Base-by-base conservation (phyloP, 2,329 filamentous ascomycete genomes). In the Colletotrichum tropicicola region DNA sequence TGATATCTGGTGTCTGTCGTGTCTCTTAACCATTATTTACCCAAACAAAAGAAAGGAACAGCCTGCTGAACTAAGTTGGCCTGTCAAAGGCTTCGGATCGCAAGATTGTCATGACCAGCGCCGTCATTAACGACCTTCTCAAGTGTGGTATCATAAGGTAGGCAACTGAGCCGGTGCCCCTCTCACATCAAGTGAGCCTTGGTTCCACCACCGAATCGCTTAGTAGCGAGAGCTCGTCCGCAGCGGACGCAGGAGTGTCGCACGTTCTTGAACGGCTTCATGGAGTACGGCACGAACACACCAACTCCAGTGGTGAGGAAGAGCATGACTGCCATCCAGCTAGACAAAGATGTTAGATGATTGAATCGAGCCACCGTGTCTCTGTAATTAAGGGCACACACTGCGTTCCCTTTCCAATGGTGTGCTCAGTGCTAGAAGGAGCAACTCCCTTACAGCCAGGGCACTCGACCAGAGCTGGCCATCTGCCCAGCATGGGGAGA, bases 251-350 rank as follows among this genome's bases (percentile, higher is more conserved):
- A 68, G 23, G 25, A 35, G 48, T 68, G 65, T 5, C 45, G 56
- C 17, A 62, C 62, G 28, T 66, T 48, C 62, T 68, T 66, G 41
- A 68, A 66, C 8, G 62, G 35, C 35, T 53, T 55, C 15, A 28
- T 21, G 13, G 57, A 54, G 44, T 68, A 68, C 13, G 65, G 65
- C 7, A 65, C 35, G 41, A 66, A 62, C 7, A 60, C 52, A 6
- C 61, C 61, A 10, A 68, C 9, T 2, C 45, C 65, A 17, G 65
- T 68, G n/a, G 51, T 54, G 56, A 48, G 58, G 19, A 68, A 68
- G 47, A 68, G 45, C 43, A 68, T 52, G 9, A 45, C 53, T 6
- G 65, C 65, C 65, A 68, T 66, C 51, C 54, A 53, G 57, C 62
- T 68, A 30, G 2, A 19, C 4, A 28, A 1, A 28, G n/a, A n/a